Percentiles rank a stretch among this genome's conserved stretches.
Evolutionary conservation across 192 early-diverging fungal genomes (phyloP).

Genomic region (Dissophora globulifera): DNA sequence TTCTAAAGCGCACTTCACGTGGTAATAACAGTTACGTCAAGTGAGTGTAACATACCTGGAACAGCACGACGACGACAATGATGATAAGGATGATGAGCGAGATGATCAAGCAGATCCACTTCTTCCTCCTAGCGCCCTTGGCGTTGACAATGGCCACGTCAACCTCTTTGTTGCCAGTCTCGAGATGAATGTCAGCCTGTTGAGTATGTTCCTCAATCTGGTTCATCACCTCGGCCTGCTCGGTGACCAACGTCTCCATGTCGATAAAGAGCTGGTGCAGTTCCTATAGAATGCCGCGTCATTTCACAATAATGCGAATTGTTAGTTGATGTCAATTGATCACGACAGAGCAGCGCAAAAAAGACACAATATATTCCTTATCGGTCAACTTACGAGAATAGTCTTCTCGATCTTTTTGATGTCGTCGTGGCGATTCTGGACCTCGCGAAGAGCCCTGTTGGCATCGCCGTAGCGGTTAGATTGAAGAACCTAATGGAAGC

Average conservation of each 20-base stretch:
- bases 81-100: constrained; percentile 52
- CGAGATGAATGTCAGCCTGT: constrained; percentile 72
- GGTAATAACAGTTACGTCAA: too few species aligned
- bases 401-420: constrained; percentile 90
- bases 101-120: constrained; percentile 68
- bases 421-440: constrained; percentile 86
- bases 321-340: too few species aligned
- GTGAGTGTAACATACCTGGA: constrained; percentile 14
- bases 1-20: too few species aligned
- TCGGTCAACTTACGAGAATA: constrained; percentile 80
- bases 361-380: too few species aligned
- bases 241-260: constrained; percentile 86
- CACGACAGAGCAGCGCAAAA: neutral
- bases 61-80: constrained; percentile 51
- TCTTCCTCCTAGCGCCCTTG: constrained; percentile 63
- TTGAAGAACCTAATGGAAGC: constrained; percentile 81
- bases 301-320: too few species aligned
- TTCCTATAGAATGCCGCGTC: constrained; percentile 60
- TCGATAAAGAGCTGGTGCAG: constrained; percentile 90
- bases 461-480: constrained; percentile 78
- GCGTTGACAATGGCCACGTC: constrained; percentile 62
- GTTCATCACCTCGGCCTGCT: constrained; percentile 79
- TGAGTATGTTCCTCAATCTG: constrained; percentile 77
- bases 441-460: constrained; percentile 78
- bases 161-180: constrained; percentile 72